Evolutionary conservation across 2,329 filamentous ascomycete species (phyloP).

Genomic region (Chaetothyriales sp.): DNA sequence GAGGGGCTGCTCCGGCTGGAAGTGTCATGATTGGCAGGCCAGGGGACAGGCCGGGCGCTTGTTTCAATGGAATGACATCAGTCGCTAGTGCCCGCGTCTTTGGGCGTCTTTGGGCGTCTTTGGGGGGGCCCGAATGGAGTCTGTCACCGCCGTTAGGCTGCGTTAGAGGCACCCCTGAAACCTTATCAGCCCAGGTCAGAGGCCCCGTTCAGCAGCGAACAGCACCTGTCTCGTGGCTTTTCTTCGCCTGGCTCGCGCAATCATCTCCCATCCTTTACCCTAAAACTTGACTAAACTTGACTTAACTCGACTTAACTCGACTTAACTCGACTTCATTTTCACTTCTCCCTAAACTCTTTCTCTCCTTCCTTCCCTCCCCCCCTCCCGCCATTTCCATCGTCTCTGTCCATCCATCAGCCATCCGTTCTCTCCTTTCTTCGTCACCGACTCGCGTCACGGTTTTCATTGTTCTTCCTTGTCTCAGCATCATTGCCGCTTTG

Average conservation of each 20-base stretch:
- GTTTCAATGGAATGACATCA: background rate
- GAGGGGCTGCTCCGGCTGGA: background rate
- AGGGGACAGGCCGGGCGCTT: background rate
- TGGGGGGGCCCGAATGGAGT: background rate
- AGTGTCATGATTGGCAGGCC: background rate
- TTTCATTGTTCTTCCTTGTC: background rate
- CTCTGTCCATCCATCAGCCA: background rate
- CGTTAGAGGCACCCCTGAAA: background rate
- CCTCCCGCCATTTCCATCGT: background rate
- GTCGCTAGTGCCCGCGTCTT: background rate
- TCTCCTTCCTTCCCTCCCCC: conserved; percentile 1
- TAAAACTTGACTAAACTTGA: too few relatives aligned
- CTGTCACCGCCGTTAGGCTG: background rate
- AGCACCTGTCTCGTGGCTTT: conserved; percentile 1
- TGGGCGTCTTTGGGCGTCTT: too few relatives aligned
- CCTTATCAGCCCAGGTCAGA: background rate
- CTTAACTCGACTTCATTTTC: background rate
- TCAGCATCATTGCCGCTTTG: conserved; percentile 1
- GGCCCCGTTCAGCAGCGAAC: background rate
- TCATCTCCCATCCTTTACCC: background rate
- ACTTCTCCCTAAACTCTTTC: background rate
- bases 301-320: too few relatives aligned
- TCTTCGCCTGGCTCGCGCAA: background rate
- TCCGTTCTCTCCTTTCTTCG: conserved; percentile 1
- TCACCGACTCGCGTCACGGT: conserved; percentile 1